Evolutionary conservation across 306 rosid species (phyloP).

Genomic region (Malus sieversii): DNA sequence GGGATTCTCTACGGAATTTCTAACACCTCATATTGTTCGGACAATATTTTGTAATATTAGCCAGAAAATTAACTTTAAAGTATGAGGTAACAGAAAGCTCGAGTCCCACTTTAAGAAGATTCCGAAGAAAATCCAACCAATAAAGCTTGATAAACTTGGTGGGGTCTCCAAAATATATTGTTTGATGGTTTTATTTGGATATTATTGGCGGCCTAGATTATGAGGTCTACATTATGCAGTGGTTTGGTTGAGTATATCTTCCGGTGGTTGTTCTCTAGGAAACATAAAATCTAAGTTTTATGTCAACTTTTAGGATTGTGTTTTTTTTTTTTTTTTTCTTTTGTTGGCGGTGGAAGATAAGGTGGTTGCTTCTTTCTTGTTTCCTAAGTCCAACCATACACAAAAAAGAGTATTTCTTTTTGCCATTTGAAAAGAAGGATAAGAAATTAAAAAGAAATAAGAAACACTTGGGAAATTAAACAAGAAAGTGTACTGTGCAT

Average conservation of each 20-base stretch:
- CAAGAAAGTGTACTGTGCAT: too few relatives aligned
- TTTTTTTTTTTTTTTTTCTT: background rate
- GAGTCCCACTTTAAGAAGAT: rapidly evolving
- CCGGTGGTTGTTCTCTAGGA: constrained; percentile 10
- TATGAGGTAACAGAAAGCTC: rapidly evolving
- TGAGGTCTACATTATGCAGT: background rate
- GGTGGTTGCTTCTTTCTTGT: background rate
- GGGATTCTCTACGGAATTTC: too few relatives aligned
- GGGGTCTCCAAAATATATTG: constrained; percentile 7
- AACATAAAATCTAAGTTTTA: background rate
- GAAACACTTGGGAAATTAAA: too few relatives aligned
- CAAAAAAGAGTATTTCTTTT: background rate
- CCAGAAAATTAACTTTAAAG: too few relatives aligned
- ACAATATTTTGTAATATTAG: too few relatives aligned
- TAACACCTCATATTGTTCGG: too few relatives aligned
- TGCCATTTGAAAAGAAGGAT: too few relatives aligned
- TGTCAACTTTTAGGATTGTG: background rate
- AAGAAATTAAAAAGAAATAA: too few relatives aligned
- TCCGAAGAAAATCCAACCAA: background rate
- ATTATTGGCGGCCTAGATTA: constrained; percentile 4
- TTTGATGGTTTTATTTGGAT: background rate
- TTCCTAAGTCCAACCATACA: background rate
- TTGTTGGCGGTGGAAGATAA: background rate
- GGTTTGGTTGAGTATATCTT: background rate
- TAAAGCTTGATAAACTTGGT: background rate